phyloP scores from a whole-genome alignment of 305 asterid species.

The Fraxinus platypoda region DNA sequence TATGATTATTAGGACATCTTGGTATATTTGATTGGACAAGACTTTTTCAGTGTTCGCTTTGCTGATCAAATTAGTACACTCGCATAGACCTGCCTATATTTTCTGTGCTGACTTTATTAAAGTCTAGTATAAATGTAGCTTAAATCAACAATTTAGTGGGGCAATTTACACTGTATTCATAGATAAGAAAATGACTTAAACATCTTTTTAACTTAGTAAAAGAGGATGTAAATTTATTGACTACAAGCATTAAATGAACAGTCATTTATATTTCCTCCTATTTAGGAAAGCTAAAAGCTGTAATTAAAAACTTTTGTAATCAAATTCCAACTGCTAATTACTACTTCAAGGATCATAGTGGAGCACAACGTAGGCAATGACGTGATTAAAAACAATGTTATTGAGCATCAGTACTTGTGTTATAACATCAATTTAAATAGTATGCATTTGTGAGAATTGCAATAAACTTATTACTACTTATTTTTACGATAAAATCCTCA shows the following conservation, averaged over 20 bases:
- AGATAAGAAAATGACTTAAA: background rate
- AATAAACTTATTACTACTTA: background rate
- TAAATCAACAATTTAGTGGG: background rate
- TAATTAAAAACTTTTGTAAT: slow-evolving; percentile 1
- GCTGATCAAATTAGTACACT: background rate
- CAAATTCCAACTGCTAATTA: background rate
- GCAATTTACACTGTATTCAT: background rate
- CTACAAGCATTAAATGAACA: background rate
- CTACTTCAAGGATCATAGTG: background rate
- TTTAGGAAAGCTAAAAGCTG: slow-evolving; percentile 9
- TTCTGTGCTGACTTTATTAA: too few relatives aligned
- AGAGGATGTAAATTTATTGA: background rate
- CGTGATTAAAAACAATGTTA: background rate
- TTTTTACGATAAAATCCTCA: background rate
- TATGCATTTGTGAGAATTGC: background rate
- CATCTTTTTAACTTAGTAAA: background rate
- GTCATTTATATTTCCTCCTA: slow-evolving; percentile 19
- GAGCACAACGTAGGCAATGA: slow-evolving; percentile 34
- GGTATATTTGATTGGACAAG: background rate
- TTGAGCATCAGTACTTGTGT: background rate
- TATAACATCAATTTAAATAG: background rate
- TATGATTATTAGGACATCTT: background rate
- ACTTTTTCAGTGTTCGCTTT: too few relatives aligned
- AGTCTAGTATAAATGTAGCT: background rate
- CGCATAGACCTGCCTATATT: background rate